Base-by-base conservation (phyloP, 2,329 filamentous ascomycete species). In the Myriosclerotinia duriaeana region DNA sequence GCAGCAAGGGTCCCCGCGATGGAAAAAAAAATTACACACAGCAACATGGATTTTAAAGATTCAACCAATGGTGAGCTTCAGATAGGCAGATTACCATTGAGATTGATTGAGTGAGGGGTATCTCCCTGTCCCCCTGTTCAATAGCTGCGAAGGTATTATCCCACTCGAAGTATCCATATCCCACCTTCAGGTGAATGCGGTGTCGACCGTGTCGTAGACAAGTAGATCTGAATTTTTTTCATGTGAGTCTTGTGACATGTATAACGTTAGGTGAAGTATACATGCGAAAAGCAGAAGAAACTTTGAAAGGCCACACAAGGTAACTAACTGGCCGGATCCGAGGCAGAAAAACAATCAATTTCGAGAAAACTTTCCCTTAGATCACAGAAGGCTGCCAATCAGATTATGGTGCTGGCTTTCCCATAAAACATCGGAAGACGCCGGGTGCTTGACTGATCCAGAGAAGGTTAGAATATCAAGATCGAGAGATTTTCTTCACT, bases 21-120 rank as follows among this genome's bases (percentile, higher is more conserved):
- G 46, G 46, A 44, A 44, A 65, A 60, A 60, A 59, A 44, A 34
- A 53, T 65, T 65, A 65, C 64, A 65, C 64, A 65, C 64, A 65
- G 64, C 40, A 65, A 65, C 46, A 54, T 53, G 54, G 53, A 26
- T n/a, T 61, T 17, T 17, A n/a, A 22, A 38, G 54, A 1, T 59
- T 34, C 17, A 55, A 61, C 64, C 64, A 65, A 65, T 65, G 14
- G 46, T 12, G 15, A 61, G 55, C 55, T 53, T 38, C 38, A 63
- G 54, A 65, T 65, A 65, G 46, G 46, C 34, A 50, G 55, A 65
- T 65, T 65, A 38, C 46, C 46, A 65, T 65, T 58, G 54, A 46
- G 42, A 54, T 56, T 44, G 26, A 56, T 20, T 36, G 53, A 60
- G 54, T 61, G 64, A 65, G 55, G 64, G 64, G 64, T 65, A 65